Evolutionary conservation across 2,329 filamentous ascomycete species (phyloP).

Genomic region (Dryadomyces quercivorus): DNA sequence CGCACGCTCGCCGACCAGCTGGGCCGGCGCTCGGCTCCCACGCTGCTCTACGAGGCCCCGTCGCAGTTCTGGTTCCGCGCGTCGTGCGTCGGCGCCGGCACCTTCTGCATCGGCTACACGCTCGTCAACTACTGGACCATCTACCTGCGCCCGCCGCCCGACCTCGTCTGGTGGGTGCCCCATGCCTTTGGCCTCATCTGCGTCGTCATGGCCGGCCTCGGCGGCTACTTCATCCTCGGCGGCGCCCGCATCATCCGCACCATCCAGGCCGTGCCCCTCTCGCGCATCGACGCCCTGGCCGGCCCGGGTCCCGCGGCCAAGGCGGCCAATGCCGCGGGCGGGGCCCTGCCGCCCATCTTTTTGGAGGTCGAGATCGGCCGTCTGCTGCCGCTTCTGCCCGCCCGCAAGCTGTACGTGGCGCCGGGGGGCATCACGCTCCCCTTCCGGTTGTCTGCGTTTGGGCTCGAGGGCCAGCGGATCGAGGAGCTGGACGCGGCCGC

Average conservation of each 20-base stretch:
- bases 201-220: conserved; percentile 46
- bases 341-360: conserved; percentile 21
- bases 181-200: conserved; percentile 45
- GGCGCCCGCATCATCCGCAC: conserved; percentile 43
- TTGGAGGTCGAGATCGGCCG: conserved; percentile 42
- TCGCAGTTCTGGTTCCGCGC: conserved; percentile 51
- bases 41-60: conserved; percentile 52
- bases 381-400: conserved; percentile 33
- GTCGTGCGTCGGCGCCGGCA: conserved; percentile 43
- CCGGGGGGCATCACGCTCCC: conserved; percentile 25
- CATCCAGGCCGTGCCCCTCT: conserved; percentile 41
- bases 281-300: conserved; percentile 5
- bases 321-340: conserved; percentile 9
- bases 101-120: conserved; percentile 39
- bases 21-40: conserved; percentile 39
- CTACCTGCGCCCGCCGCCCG: conserved; percentile 35
- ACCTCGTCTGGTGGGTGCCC: conserved; percentile 43
- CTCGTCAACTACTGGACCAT: conserved; percentile 37
- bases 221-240: conserved; percentile 45
- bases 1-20: conserved; percentile 39
- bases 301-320: conserved; percentile 8
- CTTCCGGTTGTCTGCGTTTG: conserved; percentile 20
- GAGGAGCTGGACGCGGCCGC: background rate
- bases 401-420: conserved; percentile 27
- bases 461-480: conserved; percentile 6